Evolutionary conservation across 495 filamentous ascomycete species (phyloP), one percentile per base, ranked within the genome.

Genomic region (Parachaetomium inaequale): DNA sequence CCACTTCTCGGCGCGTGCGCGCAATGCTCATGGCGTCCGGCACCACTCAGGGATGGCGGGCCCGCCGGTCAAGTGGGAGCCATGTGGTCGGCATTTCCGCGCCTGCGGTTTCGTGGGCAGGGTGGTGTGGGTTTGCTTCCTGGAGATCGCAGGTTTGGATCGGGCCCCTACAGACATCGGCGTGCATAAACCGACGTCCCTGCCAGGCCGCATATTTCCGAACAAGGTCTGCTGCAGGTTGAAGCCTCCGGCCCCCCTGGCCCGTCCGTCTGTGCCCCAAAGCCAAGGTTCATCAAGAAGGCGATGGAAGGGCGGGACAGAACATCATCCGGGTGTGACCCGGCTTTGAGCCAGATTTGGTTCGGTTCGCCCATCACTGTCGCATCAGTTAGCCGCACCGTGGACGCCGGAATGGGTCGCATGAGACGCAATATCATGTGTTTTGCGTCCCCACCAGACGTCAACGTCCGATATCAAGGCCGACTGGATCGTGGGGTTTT

Each of bases 381-480:
- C 42, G 58, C 58, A 58, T 56, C 55, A n/a, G 32, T 15, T 49
- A 51, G 45, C 19, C 34, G 25, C 19, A 59, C 55, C 55, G 42
- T 63, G 69, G 66, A 63, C 61, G 56, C 61, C 53, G 42, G 46
- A 66, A 68, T 38, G 57, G 69, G 70, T 68, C 70, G 70, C 70
- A 70, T 59, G 47, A 57, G 53, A 31, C 38, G 19, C 49, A 55
- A 12, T 43, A 68, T 72, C 70, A 72, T 70, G 70, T 72, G 70
- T 60, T 58, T 61, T 53, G n/a, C 29, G 15, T 31, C 23, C 28
- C 28, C 50, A 51, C 29, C 54, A 34, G 12, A 31, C 38, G 17
- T 54, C 62, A 59, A 56, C 59, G 42, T 62, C 52, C 42, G 34
- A 21, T 28, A 17, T 38, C 49, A 50, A 15, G 26, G 15, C 38